These are phyloP conservation scores for Chimonanthus praecox DNA, from an alignment of 164 flowering plant species.

Conservation along the genomic window DNA sequence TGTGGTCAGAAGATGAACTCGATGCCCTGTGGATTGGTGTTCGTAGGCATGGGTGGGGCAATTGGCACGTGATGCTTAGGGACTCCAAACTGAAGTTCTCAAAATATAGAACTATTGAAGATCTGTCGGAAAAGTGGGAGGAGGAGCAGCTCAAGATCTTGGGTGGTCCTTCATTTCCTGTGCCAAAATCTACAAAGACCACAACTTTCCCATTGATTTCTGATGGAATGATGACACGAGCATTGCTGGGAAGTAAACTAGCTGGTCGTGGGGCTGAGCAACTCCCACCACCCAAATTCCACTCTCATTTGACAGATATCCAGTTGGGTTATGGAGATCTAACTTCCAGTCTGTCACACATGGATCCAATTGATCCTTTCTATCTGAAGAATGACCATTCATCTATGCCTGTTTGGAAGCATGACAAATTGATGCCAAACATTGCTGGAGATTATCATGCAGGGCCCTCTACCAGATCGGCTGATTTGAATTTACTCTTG, in stretches of 20 bases:
- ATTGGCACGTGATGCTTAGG: conserved; percentile 81
- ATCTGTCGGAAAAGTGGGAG: conserved; percentile 70
- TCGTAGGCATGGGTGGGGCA: conserved; percentile 89
- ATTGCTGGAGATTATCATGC: conserved; percentile 35
- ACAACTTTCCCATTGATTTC: conserved; percentile 52
- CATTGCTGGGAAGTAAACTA: conserved; percentile 60
- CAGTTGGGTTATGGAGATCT: conserved; percentile 64
- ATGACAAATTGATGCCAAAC: conserved; percentile 38
- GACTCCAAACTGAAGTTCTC: conserved; percentile 83
- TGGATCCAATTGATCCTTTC: conserved; percentile 35
- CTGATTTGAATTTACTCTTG: conserved; percentile 26
- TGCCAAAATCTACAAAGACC: conserved; percentile 33
- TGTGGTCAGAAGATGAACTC: conserved; percentile 98
- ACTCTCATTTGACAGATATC: conserved; percentile 72
- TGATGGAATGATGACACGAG: conserved; percentile 85
- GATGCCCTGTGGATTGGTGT: conserved; percentile 98
- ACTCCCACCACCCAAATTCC: conserved; percentile 39
- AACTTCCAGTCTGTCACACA: conserved; percentile 26
- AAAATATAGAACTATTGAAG: conserved; percentile 54
- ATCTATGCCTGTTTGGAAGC: conserved; percentile 42
- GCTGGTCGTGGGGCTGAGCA: conserved; percentile 24
- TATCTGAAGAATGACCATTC: conserved; percentile 30
- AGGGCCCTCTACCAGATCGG: conserved; percentile 42
- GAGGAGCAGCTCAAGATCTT: conserved; percentile 67
- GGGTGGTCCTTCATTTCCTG: conserved; percentile 34